Percentiles rank a stretch among this genome's conserved stretches.
Evolutionary conservation across 768 basidiomycete genomes (phyloP).

Genomic region (Russula olivacea): DNA sequence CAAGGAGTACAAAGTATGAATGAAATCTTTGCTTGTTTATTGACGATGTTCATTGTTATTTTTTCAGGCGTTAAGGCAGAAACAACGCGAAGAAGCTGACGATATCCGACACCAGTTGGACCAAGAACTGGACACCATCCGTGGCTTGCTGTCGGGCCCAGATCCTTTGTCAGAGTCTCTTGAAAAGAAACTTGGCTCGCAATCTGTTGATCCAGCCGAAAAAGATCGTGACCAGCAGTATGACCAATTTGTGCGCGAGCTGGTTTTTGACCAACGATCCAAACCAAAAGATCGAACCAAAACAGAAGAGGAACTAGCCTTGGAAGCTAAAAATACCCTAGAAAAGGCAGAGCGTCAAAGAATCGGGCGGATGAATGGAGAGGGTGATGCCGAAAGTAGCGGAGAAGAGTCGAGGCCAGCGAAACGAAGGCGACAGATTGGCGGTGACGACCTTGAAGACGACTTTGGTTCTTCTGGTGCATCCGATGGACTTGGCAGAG

Average conservation of each 20-base stretch:
- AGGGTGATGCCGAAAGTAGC: slow-evolving; percentile 56
- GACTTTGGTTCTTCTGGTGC: slow-evolving; percentile 49
- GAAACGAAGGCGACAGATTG: slow-evolving; percentile 53
- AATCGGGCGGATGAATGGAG: slow-evolving; percentile 78
- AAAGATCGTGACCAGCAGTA: slow-evolving; percentile 60
- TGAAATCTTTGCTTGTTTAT: neutral
- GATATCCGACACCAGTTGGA: slow-evolving; percentile 85
- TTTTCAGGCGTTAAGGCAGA: slow-evolving; percentile 74
- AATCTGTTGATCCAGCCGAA: neutral
- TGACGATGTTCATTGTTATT: neutral
- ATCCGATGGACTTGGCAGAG: slow-evolving; percentile 32
- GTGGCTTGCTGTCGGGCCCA: slow-evolving; percentile 58
- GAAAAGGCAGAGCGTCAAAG: slow-evolving; percentile 81
- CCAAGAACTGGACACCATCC: slow-evolving; percentile 76
- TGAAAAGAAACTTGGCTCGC: slow-evolving; percentile 7
- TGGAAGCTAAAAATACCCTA: slow-evolving; percentile 80
- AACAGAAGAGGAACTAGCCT: slow-evolving; percentile 89
- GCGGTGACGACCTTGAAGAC: slow-evolving; percentile 88
- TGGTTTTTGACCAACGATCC: slow-evolving; percentile 89
- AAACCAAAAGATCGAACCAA: slow-evolving; percentile 94
- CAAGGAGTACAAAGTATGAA: slow-evolving; percentile 83
- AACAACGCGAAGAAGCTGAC: slow-evolving; percentile 80
- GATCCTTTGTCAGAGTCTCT: slow-evolving; percentile 40
- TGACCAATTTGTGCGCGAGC: slow-evolving; percentile 85
- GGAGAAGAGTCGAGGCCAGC: slow-evolving; percentile 48